Evolutionary conservation across 1,284 basidiomycete genomes (phyloP), one percentile per base, ranked within the genome.

Genomic region (Inonotus obliquus): DNA sequence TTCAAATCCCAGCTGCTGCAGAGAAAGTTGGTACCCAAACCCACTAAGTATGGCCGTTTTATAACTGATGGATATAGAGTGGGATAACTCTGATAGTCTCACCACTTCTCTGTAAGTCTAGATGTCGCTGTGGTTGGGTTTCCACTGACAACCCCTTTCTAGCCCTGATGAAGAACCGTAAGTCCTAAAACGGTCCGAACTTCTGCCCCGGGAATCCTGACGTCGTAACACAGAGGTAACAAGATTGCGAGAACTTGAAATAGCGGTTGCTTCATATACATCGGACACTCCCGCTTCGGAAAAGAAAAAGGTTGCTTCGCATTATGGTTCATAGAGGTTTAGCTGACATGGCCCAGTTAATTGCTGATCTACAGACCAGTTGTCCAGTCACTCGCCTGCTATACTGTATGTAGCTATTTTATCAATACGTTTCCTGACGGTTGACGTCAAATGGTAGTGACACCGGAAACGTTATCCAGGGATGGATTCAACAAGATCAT

Each of bases 121-220:
- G n/a, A n/a, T 54, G 6, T 59, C 13, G 44, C 57, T 38, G n/a
- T 55, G 5, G 37, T 39, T 57, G 35, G 49, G 2, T 11, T 4
- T n/a, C 13, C 52, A 21, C 47, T 23, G 7, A 10, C 19, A 21
- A 39, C 48, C 25, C 39, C 37, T 11, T 35, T 38, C 3, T 63
- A 91, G 91, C 91, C 21, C 72, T 95, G 21, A 94, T 95, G 87
- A 85, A 89, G 68, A 89, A 94, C 68, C 92, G 89, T 89, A 65
- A 71, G 78, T 69, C 3, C 32, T 25, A 14, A 44, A 7, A 60
- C 54, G 44, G 55, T n/a, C 11, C 19, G 54, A 41, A 14, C 44
- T 57, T 38, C 41, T 54, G 59, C 54, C 11, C n/a, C 21, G 13
- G 27, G n/a, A 1, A 14, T 14, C 6, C 19, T 29, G 14, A 52